Evolutionary conservation across 768 basidiomycete genomes (phyloP).

Genomic region (Mycena sanguinolenta): DNA sequence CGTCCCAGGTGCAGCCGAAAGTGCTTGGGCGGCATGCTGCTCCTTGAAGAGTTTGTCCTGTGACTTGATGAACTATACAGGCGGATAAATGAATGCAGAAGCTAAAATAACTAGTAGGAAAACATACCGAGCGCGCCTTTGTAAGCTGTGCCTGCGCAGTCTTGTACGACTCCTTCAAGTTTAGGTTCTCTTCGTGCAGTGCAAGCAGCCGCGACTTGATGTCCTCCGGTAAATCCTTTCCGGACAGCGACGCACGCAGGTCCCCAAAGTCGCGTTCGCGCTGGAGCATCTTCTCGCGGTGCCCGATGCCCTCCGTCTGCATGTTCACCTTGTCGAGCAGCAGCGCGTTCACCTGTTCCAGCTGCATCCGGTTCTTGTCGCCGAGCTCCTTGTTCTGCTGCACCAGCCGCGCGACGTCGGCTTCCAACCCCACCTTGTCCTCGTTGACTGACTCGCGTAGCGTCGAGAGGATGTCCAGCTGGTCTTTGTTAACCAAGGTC

Average conservation of each 20-base stretch:
- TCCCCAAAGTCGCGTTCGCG: conserved; percentile 92
- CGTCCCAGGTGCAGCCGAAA: conserved; percentile 58
- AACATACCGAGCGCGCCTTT: conserved; percentile 80
- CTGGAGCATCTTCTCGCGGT: conserved; percentile 88
- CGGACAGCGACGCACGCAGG: conserved; percentile 79
- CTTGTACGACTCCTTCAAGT: conserved; percentile 78
- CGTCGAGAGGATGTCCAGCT: conserved; percentile 88
- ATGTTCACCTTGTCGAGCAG: conserved; percentile 92
- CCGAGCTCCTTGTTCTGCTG: conserved; percentile 77
- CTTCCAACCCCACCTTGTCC: conserved; percentile 84
- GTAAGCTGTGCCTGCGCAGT: conserved; percentile 80
- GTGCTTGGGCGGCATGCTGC: conserved; percentile 73
- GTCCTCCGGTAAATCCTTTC: conserved; percentile 87
- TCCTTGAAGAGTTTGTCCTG: conserved; percentile 93
- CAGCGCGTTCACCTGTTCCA: conserved; percentile 89
- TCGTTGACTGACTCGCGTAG: conserved; percentile 91
- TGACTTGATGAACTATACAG: conserved; percentile 86
- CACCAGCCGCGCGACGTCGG: conserved; percentile 73
- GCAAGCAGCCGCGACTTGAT: conserved; percentile 80
- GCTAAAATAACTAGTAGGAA: neutral
- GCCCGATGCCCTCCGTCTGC: conserved; percentile 91
- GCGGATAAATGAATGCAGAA: neutral
- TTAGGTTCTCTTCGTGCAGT: conserved; percentile 83
- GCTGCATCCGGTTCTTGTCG: conserved; percentile 92
- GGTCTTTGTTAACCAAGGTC: conserved; percentile 92